Base-by-base conservation (phyloP, 164 flowering plant species). In the Paratinospora sagittata region DNA sequence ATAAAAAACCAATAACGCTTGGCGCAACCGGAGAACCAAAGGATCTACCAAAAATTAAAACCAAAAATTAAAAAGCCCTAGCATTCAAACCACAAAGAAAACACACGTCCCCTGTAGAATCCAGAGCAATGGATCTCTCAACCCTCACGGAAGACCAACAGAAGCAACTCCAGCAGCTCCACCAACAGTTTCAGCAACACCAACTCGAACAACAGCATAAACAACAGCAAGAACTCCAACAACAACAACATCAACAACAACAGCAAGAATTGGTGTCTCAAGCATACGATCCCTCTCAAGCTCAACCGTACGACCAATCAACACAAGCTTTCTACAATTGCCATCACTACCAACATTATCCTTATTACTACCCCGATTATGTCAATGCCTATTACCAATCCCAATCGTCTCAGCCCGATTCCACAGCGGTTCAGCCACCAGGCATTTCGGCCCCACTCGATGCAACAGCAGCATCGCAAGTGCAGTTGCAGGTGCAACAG, bases 341-440 rank as follows among this genome's bases (percentile, higher is more conserved):
- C 75, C 73, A 77, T 23, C 78, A 78, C 11, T 74, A 79, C 34
- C 34, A 30, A 30, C 34, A 30, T 47, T 72, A 78, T 65, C 67
- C 81, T 52, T 17, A 52, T n/a, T 52, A 52, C 39, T 76, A 82
- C 64, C 78, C 82, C 37, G 71, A 69, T 27, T 64, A 71, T 61
- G 39, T 62, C 43, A 71, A 71, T 49, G 26, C 69, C 58, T 33
- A 45, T 12, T 68, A 65, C n/a, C 67, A 63, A 52, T 47, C 14
- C 24, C 75, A 75, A 11, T 71, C 30, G 47, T 43, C 36, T 6
- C 77, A 75, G 43, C 61, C 69, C 0, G 30, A 74, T 14, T 43
- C 39, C 6, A 33, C 69, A 27, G 27, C 45, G 10, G 80, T 75
- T 72, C 84, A 81, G 43, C 84, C 85, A 23, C 81, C 84, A 6